Conservation (phyloP, 1,284 basidiomycete species). For the Trichosporon inkin region DNA sequence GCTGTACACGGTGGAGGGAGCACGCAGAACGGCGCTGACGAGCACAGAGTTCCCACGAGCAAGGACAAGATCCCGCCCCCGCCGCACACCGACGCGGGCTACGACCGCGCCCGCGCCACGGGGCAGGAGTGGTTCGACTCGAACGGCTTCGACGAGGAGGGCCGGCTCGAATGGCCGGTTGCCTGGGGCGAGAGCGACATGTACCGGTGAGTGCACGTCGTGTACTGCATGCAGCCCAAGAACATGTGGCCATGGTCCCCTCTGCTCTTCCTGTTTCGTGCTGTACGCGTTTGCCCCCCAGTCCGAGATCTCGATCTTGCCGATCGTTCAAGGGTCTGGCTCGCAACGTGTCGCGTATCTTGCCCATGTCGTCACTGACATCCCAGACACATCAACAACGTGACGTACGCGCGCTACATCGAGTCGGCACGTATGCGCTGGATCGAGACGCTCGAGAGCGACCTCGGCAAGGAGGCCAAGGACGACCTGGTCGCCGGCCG, state of each 20-base stretch:
- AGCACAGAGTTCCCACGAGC: neutral
- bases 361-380: neutral
- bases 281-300: neutral
- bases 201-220: slow-evolving; percentile 37
- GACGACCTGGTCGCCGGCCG: slow-evolving; percentile 25
- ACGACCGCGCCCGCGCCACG: slow-evolving; percentile 21
- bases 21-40: slow-evolving; percentile 6
- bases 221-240: too few relatives aligned
- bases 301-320: neutral
- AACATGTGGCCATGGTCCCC: too few relatives aligned
- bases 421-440: slow-evolving; percentile 43
- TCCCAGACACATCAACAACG: slow-evolving; percentile 48
- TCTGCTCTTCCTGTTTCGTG: neutral
- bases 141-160: slow-evolving; percentile 37
- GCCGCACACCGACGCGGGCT: slow-evolving; percentile 16
- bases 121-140: slow-evolving; percentile 23
- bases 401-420: slow-evolving; percentile 42
- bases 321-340: neutral
- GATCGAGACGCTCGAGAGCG: slow-evolving; percentile 29
- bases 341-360: neutral
- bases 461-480: slow-evolving; percentile 27
- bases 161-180: slow-evolving; percentile 43
- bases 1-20: too few relatives aligned
- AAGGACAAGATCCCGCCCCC: slow-evolving; percentile 8
- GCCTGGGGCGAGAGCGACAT: slow-evolving; percentile 50